Evolutionary conservation across 2,329 filamentous ascomycete species (phyloP).

Genomic region (Aspergillus phoenicis): DNA sequence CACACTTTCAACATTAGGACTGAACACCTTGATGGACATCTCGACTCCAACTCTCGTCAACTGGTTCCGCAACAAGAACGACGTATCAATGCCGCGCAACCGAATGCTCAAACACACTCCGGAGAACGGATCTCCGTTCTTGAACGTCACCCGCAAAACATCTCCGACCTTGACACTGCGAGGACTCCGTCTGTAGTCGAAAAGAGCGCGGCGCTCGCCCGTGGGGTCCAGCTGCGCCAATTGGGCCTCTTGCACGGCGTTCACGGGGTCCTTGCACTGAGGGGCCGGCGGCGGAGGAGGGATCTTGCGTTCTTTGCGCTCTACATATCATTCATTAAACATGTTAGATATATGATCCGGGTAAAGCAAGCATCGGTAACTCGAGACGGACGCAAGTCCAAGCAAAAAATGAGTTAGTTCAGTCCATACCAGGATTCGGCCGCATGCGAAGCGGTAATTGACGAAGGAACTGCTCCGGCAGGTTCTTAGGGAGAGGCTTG

Average conservation of each 20-base stretch:
- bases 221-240: slow-evolving; percentile 78
- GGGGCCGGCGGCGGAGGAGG: slow-evolving; percentile 53
- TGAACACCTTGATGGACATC: slow-evolving; percentile 97
- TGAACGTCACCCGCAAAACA: slow-evolving; percentile 84
- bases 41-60: slow-evolving; percentile 86
- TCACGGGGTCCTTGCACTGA: slow-evolving; percentile 64
- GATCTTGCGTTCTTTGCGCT: slow-evolving; percentile 54
- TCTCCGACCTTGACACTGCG: slow-evolving; percentile 84
- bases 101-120: slow-evolving; percentile 88
- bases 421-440: slow-evolving; percentile 40
- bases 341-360: background rate
- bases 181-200: slow-evolving; percentile 70
- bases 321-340: slow-evolving; percentile 25
- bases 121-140: slow-evolving; percentile 83
- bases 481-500: slow-evolving; percentile 43
- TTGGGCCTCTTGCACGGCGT: slow-evolving; percentile 67
- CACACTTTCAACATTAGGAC: slow-evolving; percentile 83
- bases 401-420: background rate
- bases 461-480: slow-evolving; percentile 46
- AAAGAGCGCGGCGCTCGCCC: slow-evolving; percentile 78
- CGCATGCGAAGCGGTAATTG: slow-evolving; percentile 45
- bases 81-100: slow-evolving; percentile 83
- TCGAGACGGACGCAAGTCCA: too few relatives aligned
- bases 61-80: slow-evolving; percentile 81
- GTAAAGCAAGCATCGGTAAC: too few relatives aligned